Percentiles rank a stretch among this genome's conserved stretches.
These are phyloP conservation scores for Gypsophila paniculata DNA, from an alignment of 179 eudicot species.

Conservation along the genomic window DNA sequence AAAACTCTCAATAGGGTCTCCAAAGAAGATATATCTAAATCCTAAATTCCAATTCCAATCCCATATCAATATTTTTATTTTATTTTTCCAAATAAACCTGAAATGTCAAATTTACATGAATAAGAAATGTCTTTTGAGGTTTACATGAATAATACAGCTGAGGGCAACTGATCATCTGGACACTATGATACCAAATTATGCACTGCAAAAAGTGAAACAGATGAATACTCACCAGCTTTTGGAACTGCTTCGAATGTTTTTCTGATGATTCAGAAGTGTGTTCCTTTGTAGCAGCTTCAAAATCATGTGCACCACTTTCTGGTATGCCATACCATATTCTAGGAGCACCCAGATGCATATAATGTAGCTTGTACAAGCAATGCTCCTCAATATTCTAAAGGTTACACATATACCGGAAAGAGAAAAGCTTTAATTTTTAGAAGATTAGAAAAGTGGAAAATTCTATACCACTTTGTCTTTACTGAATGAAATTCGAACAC, in stretches of 20 bases:
- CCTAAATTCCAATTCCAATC: not conserved
- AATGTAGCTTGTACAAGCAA: constrained; percentile 53
- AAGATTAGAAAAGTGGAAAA: constrained; percentile 7
- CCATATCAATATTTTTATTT: too few species aligned
- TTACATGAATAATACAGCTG: not conserved
- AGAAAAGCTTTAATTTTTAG: not conserved
- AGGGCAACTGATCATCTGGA: not conserved
- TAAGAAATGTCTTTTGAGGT: not conserved
- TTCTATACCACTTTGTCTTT: not conserved
- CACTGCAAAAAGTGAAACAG: not conserved
- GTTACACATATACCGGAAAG: constrained; percentile 12
- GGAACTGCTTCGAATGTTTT: constrained; percentile 37
- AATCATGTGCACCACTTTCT: constrained; percentile 39
- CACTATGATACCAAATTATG: not conserved
- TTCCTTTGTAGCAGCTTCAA: constrained; percentile 51
- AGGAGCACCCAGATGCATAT: constrained; percentile 61
- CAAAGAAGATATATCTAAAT: not conserved
- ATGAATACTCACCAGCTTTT: constrained; percentile 44
- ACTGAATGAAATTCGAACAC: not conserved
- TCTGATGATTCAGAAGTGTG: constrained; percentile 31
- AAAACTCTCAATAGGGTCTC: not conserved
- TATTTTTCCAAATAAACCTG: not conserved
- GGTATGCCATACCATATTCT: constrained; percentile 75
- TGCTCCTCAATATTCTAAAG: constrained; percentile 64
- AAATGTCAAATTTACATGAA: not conserved